phyloP scores from a whole-genome alignment of 2,329 filamentous ascomycete species.

The Cordyceps pruinosa region DNA sequence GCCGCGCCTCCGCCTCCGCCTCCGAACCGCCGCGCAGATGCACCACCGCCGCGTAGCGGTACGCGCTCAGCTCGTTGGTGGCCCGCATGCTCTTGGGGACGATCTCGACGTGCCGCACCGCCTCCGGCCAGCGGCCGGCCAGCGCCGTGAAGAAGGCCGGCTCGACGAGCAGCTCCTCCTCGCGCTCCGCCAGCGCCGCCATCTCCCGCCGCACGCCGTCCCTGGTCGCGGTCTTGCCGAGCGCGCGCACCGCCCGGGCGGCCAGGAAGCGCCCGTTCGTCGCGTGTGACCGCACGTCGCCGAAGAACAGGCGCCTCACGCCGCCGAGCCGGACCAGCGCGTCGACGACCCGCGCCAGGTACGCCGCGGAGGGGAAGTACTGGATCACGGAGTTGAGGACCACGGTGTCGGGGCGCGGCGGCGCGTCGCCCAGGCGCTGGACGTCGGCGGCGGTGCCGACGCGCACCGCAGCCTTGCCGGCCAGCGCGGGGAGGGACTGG shows the following conservation, averaged over 20 bases:
- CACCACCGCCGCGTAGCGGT: constrained; percentile 23
- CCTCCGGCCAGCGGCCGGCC: constrained; percentile 8
- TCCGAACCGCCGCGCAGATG: constrained; percentile 16
- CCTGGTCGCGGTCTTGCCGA: constrained; percentile 6
- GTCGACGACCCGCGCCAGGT: constrained; percentile 4
- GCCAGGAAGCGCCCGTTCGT: constrained; percentile 14
- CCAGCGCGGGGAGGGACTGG: constrained; percentile 11
- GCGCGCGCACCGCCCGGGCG: constrained; percentile 8
- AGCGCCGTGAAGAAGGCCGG: constrained; percentile 21
- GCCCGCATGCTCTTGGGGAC: constrained; percentile 23
- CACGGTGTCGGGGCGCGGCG: constrained; percentile 14
- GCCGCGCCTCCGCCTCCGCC: not conserved
- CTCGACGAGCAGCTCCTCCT: constrained; percentile 21
- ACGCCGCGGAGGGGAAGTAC: constrained; percentile 11
- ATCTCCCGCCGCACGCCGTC: constrained; percentile 12
- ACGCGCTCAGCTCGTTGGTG: constrained; percentile 24
- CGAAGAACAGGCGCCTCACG: constrained; percentile 15
- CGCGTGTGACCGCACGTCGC: constrained; percentile 18
- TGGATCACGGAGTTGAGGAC: constrained; percentile 18
- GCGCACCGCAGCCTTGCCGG: constrained; percentile 14
- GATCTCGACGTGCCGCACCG: constrained; percentile 22
- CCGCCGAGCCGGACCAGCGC: not conserved
- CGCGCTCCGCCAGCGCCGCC: constrained; percentile 12
- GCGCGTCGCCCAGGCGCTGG: not conserved
- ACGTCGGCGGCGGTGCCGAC: constrained; percentile 19